Evolutionary conservation across 768 basidiomycete genomes (phyloP), one percentile per base, ranked within the genome.

Genomic region (Boletus edulis): DNA sequence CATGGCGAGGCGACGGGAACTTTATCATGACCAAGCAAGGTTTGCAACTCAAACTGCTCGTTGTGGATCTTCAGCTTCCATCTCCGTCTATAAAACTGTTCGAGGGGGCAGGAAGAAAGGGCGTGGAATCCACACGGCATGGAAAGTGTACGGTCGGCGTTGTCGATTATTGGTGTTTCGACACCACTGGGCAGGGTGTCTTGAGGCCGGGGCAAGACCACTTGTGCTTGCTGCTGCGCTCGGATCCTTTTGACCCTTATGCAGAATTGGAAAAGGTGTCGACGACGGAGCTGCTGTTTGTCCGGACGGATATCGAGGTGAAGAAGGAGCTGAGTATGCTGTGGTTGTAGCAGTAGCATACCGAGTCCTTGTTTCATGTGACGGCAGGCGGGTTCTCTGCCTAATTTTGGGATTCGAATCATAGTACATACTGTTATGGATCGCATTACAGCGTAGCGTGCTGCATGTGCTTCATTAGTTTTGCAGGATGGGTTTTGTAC

Each of bases 21-120:
- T 68, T 70, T 24, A 44, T 63, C 40, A 64, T 72, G 70, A 72
- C 68, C 8, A 72, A 69, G 45, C 66, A 68, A 38, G 68, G 70
- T n/a, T 45, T 69, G 24, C 63, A 72, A 20, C 51, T 69, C 27
- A 65, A 61, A 22, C 34, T 72, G 3, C 57, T 69, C 38, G 22
- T 66, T 1, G 40, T 68, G 18, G 48, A 62, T 14, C 45, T 72
- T 12, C 65, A 62, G 12, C 45, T 72, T 12, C 65, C 65, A 4
- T 67, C 60, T 14, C 15, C 58, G 3, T 52, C 46, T 3, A 35
- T 59, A 31, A 54, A 42, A 32, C 34, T 69, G 18, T 51, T 63
- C 32, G 68, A 69, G 43, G 61, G 57, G 5, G 34, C 8, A 5
- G 58, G 56, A 15, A 45, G 24, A 20, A 45, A 45, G 4, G 13